Percentiles rank a stretch among this genome's conserved stretches.
Conservation (phyloP, 352 stramenopile species). For the Halophytophthora batemanensis region DNA sequence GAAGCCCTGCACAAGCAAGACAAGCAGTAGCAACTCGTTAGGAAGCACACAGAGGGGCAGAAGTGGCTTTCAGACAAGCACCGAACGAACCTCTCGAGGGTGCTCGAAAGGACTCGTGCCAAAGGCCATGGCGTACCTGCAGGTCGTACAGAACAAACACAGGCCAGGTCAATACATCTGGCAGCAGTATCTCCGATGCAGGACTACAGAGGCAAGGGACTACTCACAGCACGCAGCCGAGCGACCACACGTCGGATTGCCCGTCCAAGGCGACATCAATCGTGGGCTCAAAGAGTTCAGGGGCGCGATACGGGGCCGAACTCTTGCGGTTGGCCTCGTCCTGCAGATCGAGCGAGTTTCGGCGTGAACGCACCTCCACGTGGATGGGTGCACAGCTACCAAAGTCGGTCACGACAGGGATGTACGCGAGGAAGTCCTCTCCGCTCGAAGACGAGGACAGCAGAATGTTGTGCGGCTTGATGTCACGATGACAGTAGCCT, state of each 20-base stretch:
- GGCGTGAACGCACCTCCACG: slow-evolving; percentile 61
- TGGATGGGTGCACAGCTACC: slow-evolving; percentile 71
- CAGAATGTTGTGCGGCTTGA: slow-evolving; percentile 86
- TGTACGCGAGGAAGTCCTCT: slow-evolving; percentile 69
- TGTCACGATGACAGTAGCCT: slow-evolving; percentile 81
- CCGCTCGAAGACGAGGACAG: slow-evolving; percentile 59
- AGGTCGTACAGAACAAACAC: no score
- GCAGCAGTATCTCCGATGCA: no score
- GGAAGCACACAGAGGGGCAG: no score
- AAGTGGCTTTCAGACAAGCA: no score
- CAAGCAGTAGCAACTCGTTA: no score
- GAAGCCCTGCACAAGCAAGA: no score
- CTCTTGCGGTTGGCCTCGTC: slow-evolving; percentile 82
- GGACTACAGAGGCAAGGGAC: no score
- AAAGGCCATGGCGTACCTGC: no score
- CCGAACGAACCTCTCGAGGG: no score
- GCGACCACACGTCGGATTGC: slow-evolving; percentile 82
- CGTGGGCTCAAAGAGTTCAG: slow-evolving; percentile 79
- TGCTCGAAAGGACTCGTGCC: no score
- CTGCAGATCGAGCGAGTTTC: slow-evolving; percentile 74
- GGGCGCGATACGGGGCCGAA: slow-evolving; percentile 77
- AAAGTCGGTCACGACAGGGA: slow-evolving; percentile 85
- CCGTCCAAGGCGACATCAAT: slow-evolving; percentile 66
- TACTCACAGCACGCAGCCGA: slow-evolving; percentile 78
- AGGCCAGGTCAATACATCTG: no score